phyloP scores from a whole-genome alignment of 1,284 basidiomycete species.

The Testicularia cyperi region DNA sequence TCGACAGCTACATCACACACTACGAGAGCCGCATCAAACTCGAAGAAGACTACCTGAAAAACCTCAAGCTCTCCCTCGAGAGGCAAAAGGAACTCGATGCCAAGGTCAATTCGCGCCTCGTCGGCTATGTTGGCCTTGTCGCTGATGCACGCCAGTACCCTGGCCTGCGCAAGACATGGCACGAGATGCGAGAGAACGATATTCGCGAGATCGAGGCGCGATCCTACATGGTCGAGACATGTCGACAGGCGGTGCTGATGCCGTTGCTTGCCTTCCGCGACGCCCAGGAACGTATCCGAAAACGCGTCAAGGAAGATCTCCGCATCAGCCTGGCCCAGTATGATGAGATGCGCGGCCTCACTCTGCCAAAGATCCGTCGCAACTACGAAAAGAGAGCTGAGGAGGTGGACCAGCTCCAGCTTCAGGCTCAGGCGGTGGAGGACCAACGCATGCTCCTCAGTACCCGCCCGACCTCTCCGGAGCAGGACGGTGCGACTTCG shows the following conservation, averaged over 20 bases:
- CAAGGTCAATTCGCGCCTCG: conserved; percentile 45
- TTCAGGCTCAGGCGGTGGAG: conserved; percentile 54
- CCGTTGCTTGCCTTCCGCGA: conserved; percentile 53
- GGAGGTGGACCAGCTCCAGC: conserved; percentile 46
- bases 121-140: conserved; percentile 27
- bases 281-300: conserved; percentile 52
- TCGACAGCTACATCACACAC: conserved; percentile 47
- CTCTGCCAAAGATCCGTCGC: conserved; percentile 43
- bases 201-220: conserved; percentile 48
- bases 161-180: conserved; percentile 38
- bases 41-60: conserved; percentile 53
- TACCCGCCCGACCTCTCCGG: conserved; percentile 10
- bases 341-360: conserved; percentile 51
- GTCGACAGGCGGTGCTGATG: conserved; percentile 36
- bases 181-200: conserved; percentile 45
- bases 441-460: conserved; percentile 52
- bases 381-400: conserved; percentile 55
- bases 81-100: conserved; percentile 50
- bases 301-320: conserved; percentile 52
- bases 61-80: conserved; percentile 35
- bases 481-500: no score
- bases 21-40: conserved; percentile 50
- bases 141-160: conserved; percentile 29
- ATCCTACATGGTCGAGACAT: conserved; percentile 39
- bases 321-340: conserved; percentile 45